Evolutionary conservation across 805 yeast genomes (phyloP).

Genomic region (Kazachstania bromeliacearum): DNA sequence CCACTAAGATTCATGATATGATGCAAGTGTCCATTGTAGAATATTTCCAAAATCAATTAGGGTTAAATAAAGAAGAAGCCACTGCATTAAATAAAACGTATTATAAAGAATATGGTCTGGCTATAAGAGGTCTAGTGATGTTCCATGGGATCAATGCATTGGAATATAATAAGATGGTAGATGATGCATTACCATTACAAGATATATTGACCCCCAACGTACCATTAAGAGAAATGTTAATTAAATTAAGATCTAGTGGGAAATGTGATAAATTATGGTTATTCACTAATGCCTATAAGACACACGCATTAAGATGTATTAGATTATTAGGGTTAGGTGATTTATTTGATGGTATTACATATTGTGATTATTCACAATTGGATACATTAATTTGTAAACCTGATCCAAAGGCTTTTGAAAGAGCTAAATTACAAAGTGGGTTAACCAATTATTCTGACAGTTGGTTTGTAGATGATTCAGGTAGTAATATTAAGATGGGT

Average conservation of each 20-base stretch:
- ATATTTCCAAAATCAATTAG: constrained; percentile 60
- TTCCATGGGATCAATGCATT: constrained; percentile 69
- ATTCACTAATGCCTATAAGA: constrained; percentile 88
- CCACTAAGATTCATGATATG: constrained; percentile 68
- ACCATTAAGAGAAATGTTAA: constrained; percentile 43
- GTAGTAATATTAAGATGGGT: constrained; percentile 69
- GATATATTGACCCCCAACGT: constrained; percentile 59
- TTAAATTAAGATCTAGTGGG: constrained; percentile 34
- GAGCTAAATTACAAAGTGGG: constrained; percentile 53
- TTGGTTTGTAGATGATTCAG: constrained; percentile 84
- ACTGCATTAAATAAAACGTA: constrained; percentile 58
- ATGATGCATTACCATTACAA: constrained; percentile 84
- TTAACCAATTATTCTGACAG: constrained; percentile 35
- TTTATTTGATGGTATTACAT: constrained; percentile 86
- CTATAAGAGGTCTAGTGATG: constrained; percentile 75
- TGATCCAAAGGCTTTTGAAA: constrained; percentile 56
- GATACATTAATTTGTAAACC: constrained; percentile 82
- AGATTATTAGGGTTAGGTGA: constrained; percentile 82
- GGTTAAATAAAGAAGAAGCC: constrained; percentile 65
- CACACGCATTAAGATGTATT: constrained; percentile 77
- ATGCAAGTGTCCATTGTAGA: constrained; percentile 82
- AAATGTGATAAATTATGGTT: constrained; percentile 76
- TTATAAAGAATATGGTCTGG: constrained; percentile 82
- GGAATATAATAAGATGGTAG: constrained; percentile 81
- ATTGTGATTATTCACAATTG: constrained; percentile 64